Base-by-base conservation (phyloP, 2,329 filamentous ascomycete genomes). In the Pochonia chlamydosporia region DNA sequence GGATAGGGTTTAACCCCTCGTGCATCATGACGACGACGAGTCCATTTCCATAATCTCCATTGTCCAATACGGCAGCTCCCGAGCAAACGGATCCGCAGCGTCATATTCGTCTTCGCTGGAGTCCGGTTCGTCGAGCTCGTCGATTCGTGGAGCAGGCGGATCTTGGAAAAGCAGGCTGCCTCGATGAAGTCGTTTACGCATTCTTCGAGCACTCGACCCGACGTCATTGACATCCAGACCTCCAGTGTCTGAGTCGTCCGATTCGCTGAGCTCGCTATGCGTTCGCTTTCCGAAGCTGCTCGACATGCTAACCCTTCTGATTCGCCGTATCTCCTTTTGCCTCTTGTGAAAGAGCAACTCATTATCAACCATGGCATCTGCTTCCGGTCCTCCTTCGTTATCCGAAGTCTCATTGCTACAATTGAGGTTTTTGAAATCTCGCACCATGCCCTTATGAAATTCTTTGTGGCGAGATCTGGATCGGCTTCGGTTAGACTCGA, bases 251-350 rank as follows among this genome's bases (percentile, higher is more conserved):
- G 69, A 63, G 48, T 68, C 62, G 50, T 76, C 74, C 8, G 72
- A 73, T 51, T 76, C 75, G 57, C 73, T 76, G 47, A 76, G 69
- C 57, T 78, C 75, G 56, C 70, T 75, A 52, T 77, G 71, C 23
- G 74, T 77, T 31, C 75, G 68, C 63, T 79, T 79, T 52, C 74
- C 73, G 46, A 78, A 72, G 59, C 74, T 78, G 54, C 74, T 78
- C 40, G 75, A 74, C 54, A 72, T 70, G 44, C 71, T 76, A 59
- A 75, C 69, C 21, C 75, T 66, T 35, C 69, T 69, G 26, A 64
- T 64, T 44, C 74, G 68, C 45, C 63, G 68, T 30, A 72, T 63
- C 43, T 70, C 70, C 30, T 71, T 68, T 42, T 70, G 69, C 48
- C 62, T 63, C 52, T 59, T 63, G 14, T 67, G 55, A 36, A 74